Evolutionary conservation across 371 early-diverging fungal species (phyloP).

Genomic region (Mortierella sp.): DNA sequence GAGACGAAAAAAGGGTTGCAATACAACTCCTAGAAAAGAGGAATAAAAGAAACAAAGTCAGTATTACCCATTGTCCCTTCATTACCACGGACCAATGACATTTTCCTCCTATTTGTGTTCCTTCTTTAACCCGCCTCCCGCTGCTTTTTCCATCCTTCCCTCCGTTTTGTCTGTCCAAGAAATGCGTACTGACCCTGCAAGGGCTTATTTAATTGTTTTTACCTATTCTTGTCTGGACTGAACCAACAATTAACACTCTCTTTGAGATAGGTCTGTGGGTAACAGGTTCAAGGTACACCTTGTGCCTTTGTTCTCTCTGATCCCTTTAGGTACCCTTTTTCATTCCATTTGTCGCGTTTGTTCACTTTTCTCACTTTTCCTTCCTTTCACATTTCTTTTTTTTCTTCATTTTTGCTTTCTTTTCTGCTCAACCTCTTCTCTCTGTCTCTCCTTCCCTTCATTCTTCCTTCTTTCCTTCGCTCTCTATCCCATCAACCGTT

Average conservation of each 20-base stretch:
- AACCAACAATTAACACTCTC: background rate
- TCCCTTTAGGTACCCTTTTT: background rate
- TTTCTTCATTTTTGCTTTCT: background rate
- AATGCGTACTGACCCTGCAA: conserved; percentile 9
- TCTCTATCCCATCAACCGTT: background rate
- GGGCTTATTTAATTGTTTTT: background rate
- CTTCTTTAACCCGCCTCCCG: background rate
- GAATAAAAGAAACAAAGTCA: background rate
- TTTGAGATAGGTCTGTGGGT: background rate
- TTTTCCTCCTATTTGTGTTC: too few relatives aligned
- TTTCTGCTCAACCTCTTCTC: background rate
- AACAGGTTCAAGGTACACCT: too few relatives aligned
- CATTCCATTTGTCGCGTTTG: too few relatives aligned
- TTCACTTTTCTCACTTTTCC: background rate
- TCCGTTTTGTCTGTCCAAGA: background rate
- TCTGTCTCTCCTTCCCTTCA: background rate
- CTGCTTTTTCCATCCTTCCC: background rate
- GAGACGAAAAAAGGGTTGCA: background rate
- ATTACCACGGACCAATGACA: background rate
- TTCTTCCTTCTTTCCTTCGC: background rate
- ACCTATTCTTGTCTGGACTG: conserved; percentile 1
- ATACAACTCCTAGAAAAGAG: background rate
- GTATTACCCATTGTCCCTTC: background rate
- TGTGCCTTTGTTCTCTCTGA: background rate
- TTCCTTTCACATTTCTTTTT: background rate